Conservation (phyloP, 106 monocot genomes). For the Ottelia alismoides region DNA sequence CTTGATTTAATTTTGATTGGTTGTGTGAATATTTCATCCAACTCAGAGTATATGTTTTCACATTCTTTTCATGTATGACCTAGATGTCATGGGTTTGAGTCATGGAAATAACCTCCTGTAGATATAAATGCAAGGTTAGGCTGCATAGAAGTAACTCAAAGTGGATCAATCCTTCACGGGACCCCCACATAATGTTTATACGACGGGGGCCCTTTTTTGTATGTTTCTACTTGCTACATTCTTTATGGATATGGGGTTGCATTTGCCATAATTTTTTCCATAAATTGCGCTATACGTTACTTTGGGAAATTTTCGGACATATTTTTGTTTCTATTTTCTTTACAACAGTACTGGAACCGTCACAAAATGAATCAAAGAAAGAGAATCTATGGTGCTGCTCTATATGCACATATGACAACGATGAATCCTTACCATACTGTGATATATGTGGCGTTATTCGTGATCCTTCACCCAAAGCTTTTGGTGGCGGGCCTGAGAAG, state of each 20-base stretch:
- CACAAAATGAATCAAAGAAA: conserved; percentile 3
- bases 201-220: background rate
- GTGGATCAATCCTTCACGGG: no score
- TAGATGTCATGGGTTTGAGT: background rate
- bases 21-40: no score
- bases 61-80: background rate
- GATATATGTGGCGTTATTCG: conserved; percentile 72
- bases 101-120: background rate
- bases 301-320: no score
- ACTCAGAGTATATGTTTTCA: no score
- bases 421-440: conserved; percentile 44
- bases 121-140: no score
- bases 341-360: background rate
- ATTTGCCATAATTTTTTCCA: background rate
- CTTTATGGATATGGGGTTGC: background rate
- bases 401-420: conserved; percentile 79
- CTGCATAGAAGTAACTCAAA: no score
- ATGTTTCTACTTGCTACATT: background rate
- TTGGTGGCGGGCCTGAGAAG: no score
- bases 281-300: no score
- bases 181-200: no score
- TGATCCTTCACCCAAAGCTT: conserved; percentile 17
- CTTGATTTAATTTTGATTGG: background rate
- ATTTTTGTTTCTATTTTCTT: background rate
- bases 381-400: conserved; percentile 49